Evolutionary conservation across 352 stramenopile species (phyloP).

Genomic region (Pythium oligandrum): DNA sequence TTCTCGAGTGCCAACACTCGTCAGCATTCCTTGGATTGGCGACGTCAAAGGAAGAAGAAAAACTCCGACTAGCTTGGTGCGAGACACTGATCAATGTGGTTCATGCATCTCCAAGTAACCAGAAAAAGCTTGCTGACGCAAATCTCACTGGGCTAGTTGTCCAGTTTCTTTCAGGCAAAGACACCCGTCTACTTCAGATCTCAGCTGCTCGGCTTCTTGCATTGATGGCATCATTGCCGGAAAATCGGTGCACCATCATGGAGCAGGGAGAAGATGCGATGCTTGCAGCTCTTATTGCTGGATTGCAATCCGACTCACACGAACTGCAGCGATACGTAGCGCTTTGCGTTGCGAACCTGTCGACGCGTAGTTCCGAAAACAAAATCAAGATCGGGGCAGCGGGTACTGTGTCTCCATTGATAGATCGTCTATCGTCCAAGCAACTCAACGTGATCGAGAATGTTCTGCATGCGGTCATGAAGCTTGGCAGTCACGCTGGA

Average conservation of each 20-base stretch:
- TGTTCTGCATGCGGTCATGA: constrained; percentile 54
- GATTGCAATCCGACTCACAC: constrained; percentile 46
- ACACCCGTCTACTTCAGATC: constrained; percentile 24
- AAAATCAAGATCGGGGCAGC: constrained; percentile 55
- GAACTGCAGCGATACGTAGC: constrained; percentile 54
- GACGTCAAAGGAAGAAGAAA: constrained; percentile 11
- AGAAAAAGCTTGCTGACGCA: constrained; percentile 24
- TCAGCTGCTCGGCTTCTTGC: constrained; percentile 35
- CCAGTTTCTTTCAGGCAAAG: constrained; percentile 18
- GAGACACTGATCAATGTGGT: constrained; percentile 37
- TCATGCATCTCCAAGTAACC: constrained; percentile 39
- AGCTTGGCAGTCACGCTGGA: constrained; percentile 61
- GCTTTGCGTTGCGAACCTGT: constrained; percentile 48
- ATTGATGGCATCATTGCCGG: constrained; percentile 34
- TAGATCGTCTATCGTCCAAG: constrained; percentile 67
- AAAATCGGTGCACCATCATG: constrained; percentile 43
- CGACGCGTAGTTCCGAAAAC: constrained; percentile 57
- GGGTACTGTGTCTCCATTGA: constrained; percentile 30
- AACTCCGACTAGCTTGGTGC: constrained; percentile 40
- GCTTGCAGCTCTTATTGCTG: constrained; percentile 26
- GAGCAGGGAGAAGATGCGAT: constrained; percentile 34
- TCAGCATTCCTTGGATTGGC: constrained; percentile 31
- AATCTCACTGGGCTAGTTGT: constrained; percentile 32
- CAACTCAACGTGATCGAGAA: constrained; percentile 66
- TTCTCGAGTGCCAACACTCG: constrained; percentile 49